Evolutionary conservation across 2,329 filamentous ascomycete genomes (phyloP).

Genomic region (Blastomyces gilchristii): DNA sequence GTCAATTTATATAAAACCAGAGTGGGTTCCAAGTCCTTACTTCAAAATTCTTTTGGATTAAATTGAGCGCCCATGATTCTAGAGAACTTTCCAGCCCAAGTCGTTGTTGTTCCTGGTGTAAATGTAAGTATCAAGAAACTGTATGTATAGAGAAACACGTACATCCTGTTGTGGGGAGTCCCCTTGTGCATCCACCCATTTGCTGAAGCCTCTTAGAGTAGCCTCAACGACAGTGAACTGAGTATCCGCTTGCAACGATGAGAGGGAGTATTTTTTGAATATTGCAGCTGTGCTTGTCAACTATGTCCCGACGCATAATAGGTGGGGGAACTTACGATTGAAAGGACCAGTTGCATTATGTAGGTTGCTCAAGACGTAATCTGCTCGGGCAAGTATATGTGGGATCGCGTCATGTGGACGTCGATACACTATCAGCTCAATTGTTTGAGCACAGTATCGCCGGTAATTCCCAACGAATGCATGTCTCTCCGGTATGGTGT

Average conservation of each 20-base stretch:
- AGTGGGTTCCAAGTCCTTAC: constrained; percentile 18
- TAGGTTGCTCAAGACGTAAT: constrained; percentile 61
- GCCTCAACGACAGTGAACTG: constrained; percentile 85
- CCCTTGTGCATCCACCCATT: constrained; percentile 55
- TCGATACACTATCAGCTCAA: constrained; percentile 74
- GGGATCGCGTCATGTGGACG: constrained; percentile 75
- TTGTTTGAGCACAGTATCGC: constrained; percentile 75
- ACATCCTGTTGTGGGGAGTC: constrained; percentile 43
- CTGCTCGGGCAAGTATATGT: constrained; percentile 73
- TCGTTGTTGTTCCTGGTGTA: constrained; percentile 28
- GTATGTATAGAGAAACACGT: constrained; percentile 13
- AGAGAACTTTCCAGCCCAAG: constrained; percentile 30
- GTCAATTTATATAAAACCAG: neutral
- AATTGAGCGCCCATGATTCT: constrained; percentile 33
- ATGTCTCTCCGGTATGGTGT: constrained; percentile 86
- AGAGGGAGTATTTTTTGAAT: constrained; percentile 33
- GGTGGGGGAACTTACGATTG: constrained; percentile 41
- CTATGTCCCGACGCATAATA: constrained; percentile 7
- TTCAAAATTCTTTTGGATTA: constrained; percentile 34
- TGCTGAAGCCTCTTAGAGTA: constrained; percentile 76
- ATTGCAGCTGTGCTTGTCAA: constrained; percentile 22
- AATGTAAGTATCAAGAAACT: constrained; percentile 4
- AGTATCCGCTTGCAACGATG: constrained; percentile 63
- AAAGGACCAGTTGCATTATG: constrained; percentile 62
- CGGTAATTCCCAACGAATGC: constrained; percentile 94